A percentile compares a stretch with the other conserved stretches of the same genome.
Evolutionary conservation across 805 yeast genomes (phyloP).

Genomic region (Candida ulmi): DNA sequence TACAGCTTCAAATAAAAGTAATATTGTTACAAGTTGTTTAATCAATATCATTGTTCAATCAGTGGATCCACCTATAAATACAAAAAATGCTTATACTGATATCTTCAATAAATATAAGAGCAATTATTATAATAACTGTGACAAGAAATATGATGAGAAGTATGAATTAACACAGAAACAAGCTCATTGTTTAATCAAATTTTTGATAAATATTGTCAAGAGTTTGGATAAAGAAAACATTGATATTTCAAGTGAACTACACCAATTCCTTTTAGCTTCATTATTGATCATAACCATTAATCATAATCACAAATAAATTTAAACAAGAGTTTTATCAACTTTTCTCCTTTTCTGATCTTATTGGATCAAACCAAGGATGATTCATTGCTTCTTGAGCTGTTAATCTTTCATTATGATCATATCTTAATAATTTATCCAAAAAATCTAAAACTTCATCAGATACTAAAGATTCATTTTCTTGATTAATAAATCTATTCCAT

Average conservation of each 20-base stretch:
- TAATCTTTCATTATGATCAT: conserved; percentile 82
- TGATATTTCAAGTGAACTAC: background rate
- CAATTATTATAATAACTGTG: too few relatives aligned
- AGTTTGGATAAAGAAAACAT: background rate
- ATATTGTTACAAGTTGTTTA: background rate
- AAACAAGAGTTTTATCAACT: background rate
- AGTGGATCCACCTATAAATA: background rate
- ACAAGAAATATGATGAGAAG: too few relatives aligned
- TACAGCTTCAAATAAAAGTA: background rate
- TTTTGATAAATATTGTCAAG: background rate
- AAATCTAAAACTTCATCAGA: conserved; percentile 59
- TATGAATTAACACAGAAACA: background rate
- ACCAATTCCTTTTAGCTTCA: conserved; percentile 1
- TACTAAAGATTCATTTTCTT: conserved; percentile 44
- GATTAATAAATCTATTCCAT: conserved; percentile 58
- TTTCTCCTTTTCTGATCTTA: conserved; percentile 12
- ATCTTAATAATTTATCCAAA: conserved; percentile 65
- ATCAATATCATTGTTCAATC: background rate
- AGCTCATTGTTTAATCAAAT: background rate
- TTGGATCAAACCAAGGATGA: conserved; percentile 56
- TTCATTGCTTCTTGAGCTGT: conserved; percentile 87
- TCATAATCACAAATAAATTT: background rate
- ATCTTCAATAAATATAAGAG: background rate
- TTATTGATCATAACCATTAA: conserved; percentile 1
- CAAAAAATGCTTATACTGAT: background rate